phyloP scores from a whole-genome alignment of 2,329 filamentous ascomycete species.

The Hypocrella siamensis region DNA sequence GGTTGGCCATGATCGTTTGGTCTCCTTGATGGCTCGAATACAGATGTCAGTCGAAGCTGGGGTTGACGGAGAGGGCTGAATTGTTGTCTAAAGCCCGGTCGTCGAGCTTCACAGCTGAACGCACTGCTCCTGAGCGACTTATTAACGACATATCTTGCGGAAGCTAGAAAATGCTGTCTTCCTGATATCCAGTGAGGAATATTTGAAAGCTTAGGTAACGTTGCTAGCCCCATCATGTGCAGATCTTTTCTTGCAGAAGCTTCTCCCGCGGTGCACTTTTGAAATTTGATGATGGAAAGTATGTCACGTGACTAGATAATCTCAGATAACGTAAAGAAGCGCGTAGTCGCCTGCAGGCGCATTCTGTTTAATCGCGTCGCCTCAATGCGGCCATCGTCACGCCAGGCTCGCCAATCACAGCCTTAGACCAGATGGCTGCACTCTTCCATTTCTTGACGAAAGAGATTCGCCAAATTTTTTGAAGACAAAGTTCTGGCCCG shows the following conservation, averaged over 20 bases:
- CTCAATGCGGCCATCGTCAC: too few species aligned
- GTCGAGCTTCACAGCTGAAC: background rate
- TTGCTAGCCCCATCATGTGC: too few species aligned
- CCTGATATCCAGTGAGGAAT: background rate
- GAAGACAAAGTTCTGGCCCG: background rate
- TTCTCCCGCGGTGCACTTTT: too few species aligned
- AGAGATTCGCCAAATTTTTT: background rate
- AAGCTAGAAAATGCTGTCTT: background rate
- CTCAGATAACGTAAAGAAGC: too few species aligned
- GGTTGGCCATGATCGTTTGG: constrained; percentile 1
- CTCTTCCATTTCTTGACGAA: too few species aligned
- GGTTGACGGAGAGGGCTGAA: background rate
- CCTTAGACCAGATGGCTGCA: too few species aligned
- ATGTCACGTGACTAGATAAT: too few species aligned
- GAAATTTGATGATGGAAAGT: too few species aligned
- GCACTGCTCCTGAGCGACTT: background rate
- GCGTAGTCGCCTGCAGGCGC: too few species aligned
- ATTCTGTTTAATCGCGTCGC: too few species aligned
- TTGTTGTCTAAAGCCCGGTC: background rate
- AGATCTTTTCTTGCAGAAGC: too few species aligned
- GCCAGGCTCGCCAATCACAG: too few species aligned
- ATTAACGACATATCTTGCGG: background rate
- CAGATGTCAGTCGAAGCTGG: background rate
- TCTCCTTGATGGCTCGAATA: background rate
- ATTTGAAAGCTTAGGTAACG: background rate